Base-by-base conservation (phyloP, 371 early-diverging fungal genomes). In the Funneliformis caledonium region DNA sequence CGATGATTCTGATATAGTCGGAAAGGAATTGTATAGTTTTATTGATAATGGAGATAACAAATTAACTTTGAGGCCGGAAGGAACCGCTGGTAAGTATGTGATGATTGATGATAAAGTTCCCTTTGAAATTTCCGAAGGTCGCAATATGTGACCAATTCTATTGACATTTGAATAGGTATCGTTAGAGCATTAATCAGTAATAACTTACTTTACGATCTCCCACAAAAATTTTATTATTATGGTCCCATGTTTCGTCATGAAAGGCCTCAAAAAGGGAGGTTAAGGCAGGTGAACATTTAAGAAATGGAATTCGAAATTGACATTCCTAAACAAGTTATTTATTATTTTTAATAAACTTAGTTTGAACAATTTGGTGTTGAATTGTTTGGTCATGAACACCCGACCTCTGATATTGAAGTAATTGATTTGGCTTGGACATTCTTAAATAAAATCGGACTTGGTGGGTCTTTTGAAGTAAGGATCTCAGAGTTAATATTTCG, bases 281-380 rank as follows among this genome's bases (percentile, higher is more conserved):
- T 90, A 62, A 85, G 92, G 31, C 92, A 88, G 82, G 88, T 88
- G 82, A 45, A 47, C 22, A 68, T 48, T 33, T 33, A 62, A 68
- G 19, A 26, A 73, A 22, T 14, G 7, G 0, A 22, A 64, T 62
- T 61, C 1, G 26, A 2, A 76, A 61, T 31, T 48, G 16, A 48
- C 8, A 59, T 26, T 56, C 42, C 59, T 61, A 61, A 84, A 81
- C 26, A 56, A 4, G 19, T 0, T 12, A 19, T 16, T n/a, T 31
- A 56, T 56, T 56, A 19, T 56, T 5, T 48, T 45, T 45, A 11
- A 11, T 52, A 31, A 16, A 2, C 8, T 33, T 80, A 92, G 88
- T 92, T 92, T 83, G 91, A 92, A 68, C 92, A 92, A 84, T 89
- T 92, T 62, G 92, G 92, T 2, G 78, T 91, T 11, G 92, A 92